A percentile compares a stretch with the other conserved stretches of the same genome.
These are phyloP conservation scores for Didymella pinodella DNA, from an alignment of 2,329 filamentous ascomycete species.

Conservation along the genomic window DNA sequence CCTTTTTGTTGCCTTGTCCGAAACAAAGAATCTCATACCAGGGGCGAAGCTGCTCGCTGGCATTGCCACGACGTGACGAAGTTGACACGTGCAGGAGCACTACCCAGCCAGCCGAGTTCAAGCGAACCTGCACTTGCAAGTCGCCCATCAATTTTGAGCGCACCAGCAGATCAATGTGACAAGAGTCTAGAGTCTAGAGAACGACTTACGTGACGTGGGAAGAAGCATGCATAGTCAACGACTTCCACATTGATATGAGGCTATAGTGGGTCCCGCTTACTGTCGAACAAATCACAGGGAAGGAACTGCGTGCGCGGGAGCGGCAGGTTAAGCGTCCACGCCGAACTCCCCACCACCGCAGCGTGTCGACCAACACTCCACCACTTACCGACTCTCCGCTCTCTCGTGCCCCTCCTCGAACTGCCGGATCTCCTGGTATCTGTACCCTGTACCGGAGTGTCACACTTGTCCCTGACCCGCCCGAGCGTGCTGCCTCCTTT, in stretches of 20 bases:
- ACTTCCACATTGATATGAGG: slow-evolving; percentile 1
- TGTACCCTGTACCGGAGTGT: neutral
- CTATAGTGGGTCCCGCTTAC: slow-evolving; percentile 13
- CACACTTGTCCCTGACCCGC: slow-evolving; percentile 4
- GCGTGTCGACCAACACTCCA: slow-evolving; percentile 19
- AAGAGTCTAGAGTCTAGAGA: neutral
- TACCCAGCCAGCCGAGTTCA: no score
- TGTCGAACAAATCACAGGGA: slow-evolving; percentile 9
- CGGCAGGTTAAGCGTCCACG: slow-evolving; percentile 18
- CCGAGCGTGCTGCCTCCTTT: slow-evolving; percentile 9
- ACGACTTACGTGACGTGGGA: neutral
- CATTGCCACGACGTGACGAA: slow-evolving; percentile 16
- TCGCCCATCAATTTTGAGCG: neutral
- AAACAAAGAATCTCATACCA: slow-evolving; percentile 12
- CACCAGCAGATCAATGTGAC: neutral
- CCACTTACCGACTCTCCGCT: slow-evolving; percentile 11
- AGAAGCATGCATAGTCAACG: neutral
- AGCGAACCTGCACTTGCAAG: neutral
- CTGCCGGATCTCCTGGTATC: neutral
- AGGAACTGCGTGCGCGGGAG: slow-evolving; percentile 10
- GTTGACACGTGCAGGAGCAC: slow-evolving; percentile 6
- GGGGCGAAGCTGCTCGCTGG: slow-evolving; percentile 14
- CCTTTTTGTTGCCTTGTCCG: neutral
- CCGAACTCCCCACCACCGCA: slow-evolving; percentile 11
- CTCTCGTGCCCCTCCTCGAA: slow-evolving; percentile 13